Percentiles rank a stretch among this genome's conserved stretches.
Evolutionary conservation across 148 eudicot species (phyloP).

Genomic region (Polygonum aviculare): DNA sequence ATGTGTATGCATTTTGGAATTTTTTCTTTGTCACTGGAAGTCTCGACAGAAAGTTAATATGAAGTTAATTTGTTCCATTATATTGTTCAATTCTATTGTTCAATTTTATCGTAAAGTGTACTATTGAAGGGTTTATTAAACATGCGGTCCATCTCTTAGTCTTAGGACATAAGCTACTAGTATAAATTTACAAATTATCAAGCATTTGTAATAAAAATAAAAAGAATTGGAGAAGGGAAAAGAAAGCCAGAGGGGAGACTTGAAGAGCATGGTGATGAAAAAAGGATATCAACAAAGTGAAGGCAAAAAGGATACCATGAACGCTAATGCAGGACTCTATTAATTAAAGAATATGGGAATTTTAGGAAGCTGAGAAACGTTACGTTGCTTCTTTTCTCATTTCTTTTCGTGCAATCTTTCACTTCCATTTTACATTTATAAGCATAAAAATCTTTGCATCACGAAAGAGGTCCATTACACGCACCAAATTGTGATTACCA

Average conservation of each 20-base stretch:
- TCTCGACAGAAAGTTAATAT: no score
- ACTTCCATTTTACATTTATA: not conserved
- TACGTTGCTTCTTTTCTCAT: not conserved
- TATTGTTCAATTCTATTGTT: no score
- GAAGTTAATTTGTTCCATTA: no score
- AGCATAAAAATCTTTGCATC: not conserved
- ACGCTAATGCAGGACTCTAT: not conserved
- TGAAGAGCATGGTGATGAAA: not conserved
- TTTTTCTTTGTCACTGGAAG: no score
- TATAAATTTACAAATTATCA: no score
- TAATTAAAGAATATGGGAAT: not conserved
- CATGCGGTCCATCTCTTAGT: no score
- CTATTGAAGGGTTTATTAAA: no score
- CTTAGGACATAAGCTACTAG: no score
- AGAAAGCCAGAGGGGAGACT: not conserved
- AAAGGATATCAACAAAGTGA: not conserved
- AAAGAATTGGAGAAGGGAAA: not conserved
- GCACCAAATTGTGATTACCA: no score
- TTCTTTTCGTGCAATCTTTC: constrained; percentile 1
- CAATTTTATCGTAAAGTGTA: no score
- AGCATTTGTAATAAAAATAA: no score
- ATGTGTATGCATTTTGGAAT: not conserved
- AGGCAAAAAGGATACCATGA: not conserved
- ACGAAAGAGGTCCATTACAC: no score
- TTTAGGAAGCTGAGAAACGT: not conserved